Evolutionary conservation across 768 basidiomycete species (phyloP), one percentile per base, ranked within the genome.

Genomic region (Mycena haematopus): DNA sequence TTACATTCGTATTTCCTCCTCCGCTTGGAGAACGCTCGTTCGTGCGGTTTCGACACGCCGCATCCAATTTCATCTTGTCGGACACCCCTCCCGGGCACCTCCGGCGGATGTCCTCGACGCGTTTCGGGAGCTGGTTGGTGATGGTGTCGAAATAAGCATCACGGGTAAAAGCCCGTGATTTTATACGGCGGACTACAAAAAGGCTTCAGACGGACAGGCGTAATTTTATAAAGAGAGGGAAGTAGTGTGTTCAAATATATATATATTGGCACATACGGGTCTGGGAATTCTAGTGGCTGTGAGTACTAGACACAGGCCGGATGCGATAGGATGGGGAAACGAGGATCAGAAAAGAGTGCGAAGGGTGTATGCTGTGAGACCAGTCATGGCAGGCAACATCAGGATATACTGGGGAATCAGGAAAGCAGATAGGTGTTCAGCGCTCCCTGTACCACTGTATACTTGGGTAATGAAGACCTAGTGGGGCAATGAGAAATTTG

Each of bases 381-480:
- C 80, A 0, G 82, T 82, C 81, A 84, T 84, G 1, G 81, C 76
- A 35, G 81, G 64, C 54, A 84, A 76, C 82, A 84, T 84, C 25
- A 85, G 66, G 46, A 82, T 73, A 67, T 85, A 85, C 65, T 84
- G 89, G 14, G 86, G 87, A 36, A 90, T 84, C 49, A 90, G 76
- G 69, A 89, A 89, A 6, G 83, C 78, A 1, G 86, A 78, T 5
- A 90, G 73, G 66, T 88, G 82, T 51, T 87, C 86, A 6, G 87
- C 85, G 29, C 76, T 79, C 27, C 90, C 89, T 1, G 86, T 87
- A 2, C 84, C 86, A 49, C 86, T 88, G 68, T 87, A 84, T 10
- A 87, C 82, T 67, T 90, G 87, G 1, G 87, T 89, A 38, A 90
- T 73, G 58, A 81, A 82, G 0, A 89, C 87, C 82, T 89, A 45